A percentile compares a stretch with the other conserved stretches of the same genome.
These are phyloP conservation scores for thale cress (Arabidopsis thaliana) DNA, from an alignment of 345 rosid genomes.

Conservation along the genomic window TAIR10.1 NC_003075.7:10873501-10874000, in stretches of 20 bases:
- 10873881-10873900: neutral
- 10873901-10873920: neutral
- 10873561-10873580: too few species aligned
- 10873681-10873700: too few species aligned
- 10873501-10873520: too few species aligned
- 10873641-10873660: too few species aligned
- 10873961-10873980: conserved; percentile 25
- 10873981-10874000: conserved; percentile 15
- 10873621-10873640: too few species aligned
- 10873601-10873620: too few species aligned
- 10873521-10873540: too few species aligned
- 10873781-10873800: neutral
- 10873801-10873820: neutral
- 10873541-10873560: too few species aligned
- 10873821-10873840: neutral
- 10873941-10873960: conserved; percentile 5
- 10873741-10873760: neutral
- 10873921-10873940: neutral
- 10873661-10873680: too few species aligned
- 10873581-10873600: too few species aligned
- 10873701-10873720: neutral
- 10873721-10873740: neutral
- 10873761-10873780: neutral
- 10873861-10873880: neutral
- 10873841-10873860: neutral